A percentile compares a stretch with the other conserved stretches of the same genome.
These are phyloP conservation scores for Xerocomellus intermedius DNA, from an alignment of 768 basidiomycete genomes.

Conservation along the genomic window DNA sequence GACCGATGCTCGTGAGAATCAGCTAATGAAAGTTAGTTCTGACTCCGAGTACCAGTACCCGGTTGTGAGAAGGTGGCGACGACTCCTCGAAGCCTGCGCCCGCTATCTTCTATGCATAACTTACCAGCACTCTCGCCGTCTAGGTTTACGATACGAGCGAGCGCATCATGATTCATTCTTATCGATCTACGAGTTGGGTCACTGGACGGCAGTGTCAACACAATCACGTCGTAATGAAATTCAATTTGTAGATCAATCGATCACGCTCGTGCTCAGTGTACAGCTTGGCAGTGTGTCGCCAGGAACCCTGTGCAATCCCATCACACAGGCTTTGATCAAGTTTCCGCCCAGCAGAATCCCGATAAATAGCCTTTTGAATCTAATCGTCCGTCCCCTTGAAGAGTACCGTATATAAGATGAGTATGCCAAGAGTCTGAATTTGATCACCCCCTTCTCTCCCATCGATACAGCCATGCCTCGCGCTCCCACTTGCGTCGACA, in stretches of 20 bases:
- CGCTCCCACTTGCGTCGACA: neutral
- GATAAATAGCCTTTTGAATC: neutral
- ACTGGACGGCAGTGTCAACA: neutral
- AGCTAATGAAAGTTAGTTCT: no score
- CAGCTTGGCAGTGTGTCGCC: neutral
- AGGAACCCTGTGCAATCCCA: neutral
- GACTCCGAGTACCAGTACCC: neutral
- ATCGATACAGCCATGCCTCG: constrained; percentile 4
- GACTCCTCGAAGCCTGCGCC: neutral
- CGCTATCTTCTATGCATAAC: neutral
- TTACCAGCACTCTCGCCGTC: no score
- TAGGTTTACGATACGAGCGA: neutral
- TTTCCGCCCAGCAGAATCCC: neutral
- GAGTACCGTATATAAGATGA: constrained; percentile 3
- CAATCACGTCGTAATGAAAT: no score
- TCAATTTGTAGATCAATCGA: neutral
- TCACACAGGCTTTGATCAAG: neutral
- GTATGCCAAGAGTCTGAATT: neutral
- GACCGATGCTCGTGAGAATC: neutral
- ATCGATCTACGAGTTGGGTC: neutral
- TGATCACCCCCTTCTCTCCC: neutral
- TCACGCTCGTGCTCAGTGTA: neutral
- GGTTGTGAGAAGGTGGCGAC: neutral
- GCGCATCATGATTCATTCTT: neutral
- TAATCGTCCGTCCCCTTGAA: neutral